Percentiles rank a stretch among this genome's conserved stretches.
Conservation (phyloP, 1,284 basidiomycete species). For the Malassezia arunalokei region DNA sequence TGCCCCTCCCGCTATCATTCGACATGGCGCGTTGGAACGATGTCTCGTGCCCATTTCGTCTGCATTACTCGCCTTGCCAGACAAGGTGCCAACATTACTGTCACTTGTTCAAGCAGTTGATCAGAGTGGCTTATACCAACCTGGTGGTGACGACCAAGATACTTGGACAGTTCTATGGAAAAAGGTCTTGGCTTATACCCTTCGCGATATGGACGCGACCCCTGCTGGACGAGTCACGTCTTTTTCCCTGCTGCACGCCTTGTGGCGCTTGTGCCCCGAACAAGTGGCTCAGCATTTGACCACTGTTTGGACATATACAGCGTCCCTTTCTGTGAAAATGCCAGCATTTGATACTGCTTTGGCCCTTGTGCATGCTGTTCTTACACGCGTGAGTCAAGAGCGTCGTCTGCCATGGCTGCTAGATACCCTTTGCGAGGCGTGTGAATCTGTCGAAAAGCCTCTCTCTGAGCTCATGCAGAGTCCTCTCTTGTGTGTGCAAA, state of each 20-base stretch:
- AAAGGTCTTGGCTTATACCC: not conserved
- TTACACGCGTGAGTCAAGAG: not conserved
- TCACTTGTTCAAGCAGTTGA: constrained; percentile 18
- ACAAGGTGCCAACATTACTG: not conserved
- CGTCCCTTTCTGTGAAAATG: not conserved
- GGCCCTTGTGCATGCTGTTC: not conserved
- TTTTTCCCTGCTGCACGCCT: not conserved
- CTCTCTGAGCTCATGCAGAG: not conserved
- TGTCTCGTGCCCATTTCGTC: constrained; percentile 4
- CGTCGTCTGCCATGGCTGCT: not conserved
- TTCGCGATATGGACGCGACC: not conserved
- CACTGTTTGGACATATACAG: not conserved
- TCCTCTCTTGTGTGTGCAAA: not conserved
- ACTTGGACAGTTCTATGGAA: constrained; percentile 21
- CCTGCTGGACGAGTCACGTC: not conserved
- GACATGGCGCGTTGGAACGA: constrained; percentile 2
- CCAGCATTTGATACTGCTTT: not conserved
- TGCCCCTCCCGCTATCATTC: not conserved
- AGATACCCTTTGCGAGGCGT: not conserved
- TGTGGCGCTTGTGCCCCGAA: constrained; percentile 5
- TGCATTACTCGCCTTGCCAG: not conserved
- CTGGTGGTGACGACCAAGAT: constrained; percentile 10
- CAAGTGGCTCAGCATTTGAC: not conserved
- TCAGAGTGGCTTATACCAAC: constrained; percentile 6
- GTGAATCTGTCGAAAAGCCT: not conserved